Evolutionary conservation across 2,329 filamentous ascomycete genomes (phyloP).

Genomic region (Aspergillus fumigatiaffinis): DNA sequence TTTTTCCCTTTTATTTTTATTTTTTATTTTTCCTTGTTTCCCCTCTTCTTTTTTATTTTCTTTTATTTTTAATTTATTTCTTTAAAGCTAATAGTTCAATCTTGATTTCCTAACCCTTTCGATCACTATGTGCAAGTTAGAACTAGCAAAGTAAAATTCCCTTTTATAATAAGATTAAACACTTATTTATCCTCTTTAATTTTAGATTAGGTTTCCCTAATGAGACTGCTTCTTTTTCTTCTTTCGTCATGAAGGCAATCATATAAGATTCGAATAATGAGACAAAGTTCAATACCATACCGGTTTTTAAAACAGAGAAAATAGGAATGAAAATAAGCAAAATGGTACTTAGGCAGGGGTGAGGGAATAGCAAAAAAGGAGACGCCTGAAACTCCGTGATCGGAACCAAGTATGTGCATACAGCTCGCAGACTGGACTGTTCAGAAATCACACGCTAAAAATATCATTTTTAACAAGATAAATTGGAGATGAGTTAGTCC

Average conservation of each 20-base stretch:
- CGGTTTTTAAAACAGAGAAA: not conserved
- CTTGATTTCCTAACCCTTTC: not conserved
- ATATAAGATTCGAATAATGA: not conserved
- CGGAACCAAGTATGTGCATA: not conserved
- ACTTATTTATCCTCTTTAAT: not conserved
- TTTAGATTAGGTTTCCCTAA: not conserved
- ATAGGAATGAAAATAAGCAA: not conserved
- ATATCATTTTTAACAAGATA: not conserved
- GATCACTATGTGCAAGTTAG: not conserved
- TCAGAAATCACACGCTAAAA: not conserved
- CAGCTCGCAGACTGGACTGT: not conserved
- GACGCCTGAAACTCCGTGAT: not conserved
- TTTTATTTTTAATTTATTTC: not conserved
- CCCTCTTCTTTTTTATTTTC: not conserved
- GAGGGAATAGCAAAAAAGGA: not conserved
- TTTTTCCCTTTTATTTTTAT: conserved; percentile 3
- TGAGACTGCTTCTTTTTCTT: not conserved
- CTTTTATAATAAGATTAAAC: not conserved
- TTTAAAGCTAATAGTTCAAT: not conserved
- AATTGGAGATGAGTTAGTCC: not conserved
- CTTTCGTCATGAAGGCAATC: not conserved
- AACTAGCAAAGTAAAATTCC: not conserved
- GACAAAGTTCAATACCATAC: not conserved
- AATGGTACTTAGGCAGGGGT: not conserved
- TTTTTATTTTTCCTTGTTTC: not conserved